Evolutionary conservation across 495 filamentous ascomycete species (phyloP).

Genomic region (Staphylotrichum longicolle): DNA sequence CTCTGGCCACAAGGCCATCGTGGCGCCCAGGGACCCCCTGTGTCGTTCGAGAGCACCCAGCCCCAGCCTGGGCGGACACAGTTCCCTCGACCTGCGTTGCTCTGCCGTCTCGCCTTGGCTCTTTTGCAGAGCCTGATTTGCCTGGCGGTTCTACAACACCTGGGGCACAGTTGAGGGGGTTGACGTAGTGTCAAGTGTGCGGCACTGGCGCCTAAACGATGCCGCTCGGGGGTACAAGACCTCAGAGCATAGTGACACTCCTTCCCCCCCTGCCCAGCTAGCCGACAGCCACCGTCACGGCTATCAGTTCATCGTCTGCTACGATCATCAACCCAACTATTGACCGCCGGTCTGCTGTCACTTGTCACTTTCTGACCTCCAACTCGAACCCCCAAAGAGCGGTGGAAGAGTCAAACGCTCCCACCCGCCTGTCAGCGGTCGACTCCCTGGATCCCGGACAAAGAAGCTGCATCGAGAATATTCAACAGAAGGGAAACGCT

Average conservation of each 20-base stretch:
- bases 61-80: slow-evolving; percentile 14
- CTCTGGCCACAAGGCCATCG: slow-evolving; percentile 38
- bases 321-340: slow-evolving; percentile 14
- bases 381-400: slow-evolving; percentile 46
- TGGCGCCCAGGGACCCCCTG: slow-evolving; percentile 36
- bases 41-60: slow-evolving; percentile 39
- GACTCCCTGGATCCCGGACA: slow-evolving; percentile 47
- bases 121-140: neutral
- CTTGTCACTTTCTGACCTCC: slow-evolving; percentile 41
- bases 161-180: neutral
- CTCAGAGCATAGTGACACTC: slow-evolving; percentile 9
- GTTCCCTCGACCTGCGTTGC: slow-evolving; percentile 4
- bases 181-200: slow-evolving; percentile 11
- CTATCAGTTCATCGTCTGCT: slow-evolving; percentile 8
- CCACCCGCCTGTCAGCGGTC: slow-evolving; percentile 41
- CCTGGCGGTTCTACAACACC: slow-evolving; percentile 8
- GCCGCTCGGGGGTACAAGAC: slow-evolving; percentile 7
- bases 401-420: slow-evolving; percentile 46
- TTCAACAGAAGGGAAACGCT: slow-evolving; percentile 37
- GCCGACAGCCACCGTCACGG: slow-evolving; percentile 11
- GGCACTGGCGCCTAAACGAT: slow-evolving; percentile 14
- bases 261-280: slow-evolving; percentile 9
- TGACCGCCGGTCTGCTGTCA: slow-evolving; percentile 33
- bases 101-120: slow-evolving; percentile 1
- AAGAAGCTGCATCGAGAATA: slow-evolving; percentile 47